Evolutionary conservation across 371 early-diverging fungal species (phyloP).

Genomic region (Actinomortierella ambigua): DNA sequence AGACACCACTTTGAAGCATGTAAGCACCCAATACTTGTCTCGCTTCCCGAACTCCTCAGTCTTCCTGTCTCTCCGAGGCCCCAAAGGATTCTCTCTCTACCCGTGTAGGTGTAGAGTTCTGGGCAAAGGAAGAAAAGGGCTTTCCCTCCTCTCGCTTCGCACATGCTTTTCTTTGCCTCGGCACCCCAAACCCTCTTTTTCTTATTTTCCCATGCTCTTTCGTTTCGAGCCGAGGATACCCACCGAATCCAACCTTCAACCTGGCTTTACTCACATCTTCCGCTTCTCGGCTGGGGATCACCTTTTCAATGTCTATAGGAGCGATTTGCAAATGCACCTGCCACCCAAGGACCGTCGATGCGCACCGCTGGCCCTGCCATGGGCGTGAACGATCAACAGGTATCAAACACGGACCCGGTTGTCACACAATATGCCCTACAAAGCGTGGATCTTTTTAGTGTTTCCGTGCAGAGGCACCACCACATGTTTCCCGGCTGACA

Average conservation of each 20-base stretch:
- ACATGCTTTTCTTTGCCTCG: background rate
- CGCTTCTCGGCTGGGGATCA: background rate
- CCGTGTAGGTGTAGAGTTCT: no score
- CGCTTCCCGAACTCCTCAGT: background rate
- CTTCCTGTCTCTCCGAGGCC: no score
- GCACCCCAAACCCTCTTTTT: constrained; percentile 4
- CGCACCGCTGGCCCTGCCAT: constrained; percentile 34
- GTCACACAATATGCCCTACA: no score
- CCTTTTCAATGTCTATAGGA: constrained; percentile 13
- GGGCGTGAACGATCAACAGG: constrained; percentile 43
- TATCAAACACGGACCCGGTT: no score
- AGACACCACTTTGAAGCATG: constrained; percentile 57
- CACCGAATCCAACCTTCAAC: background rate
- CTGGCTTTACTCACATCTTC: background rate
- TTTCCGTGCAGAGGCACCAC: constrained; percentile 32
- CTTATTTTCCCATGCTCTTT: constrained; percentile 45
- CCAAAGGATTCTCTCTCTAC: no score
- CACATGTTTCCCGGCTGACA: background rate
- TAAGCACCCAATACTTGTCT: constrained; percentile 19
- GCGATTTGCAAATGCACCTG: constrained; percentile 22
- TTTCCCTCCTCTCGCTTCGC: no score
- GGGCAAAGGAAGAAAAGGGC: no score
- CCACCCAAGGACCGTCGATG: constrained; percentile 34
- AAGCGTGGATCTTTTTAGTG: background rate
- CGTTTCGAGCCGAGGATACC: constrained; percentile 3